Evolutionary conservation across 2,329 filamentous ascomycete genomes (phyloP), one percentile per base, ranked within the genome.

Genomic region (Lecanosticta acicola): DNA sequence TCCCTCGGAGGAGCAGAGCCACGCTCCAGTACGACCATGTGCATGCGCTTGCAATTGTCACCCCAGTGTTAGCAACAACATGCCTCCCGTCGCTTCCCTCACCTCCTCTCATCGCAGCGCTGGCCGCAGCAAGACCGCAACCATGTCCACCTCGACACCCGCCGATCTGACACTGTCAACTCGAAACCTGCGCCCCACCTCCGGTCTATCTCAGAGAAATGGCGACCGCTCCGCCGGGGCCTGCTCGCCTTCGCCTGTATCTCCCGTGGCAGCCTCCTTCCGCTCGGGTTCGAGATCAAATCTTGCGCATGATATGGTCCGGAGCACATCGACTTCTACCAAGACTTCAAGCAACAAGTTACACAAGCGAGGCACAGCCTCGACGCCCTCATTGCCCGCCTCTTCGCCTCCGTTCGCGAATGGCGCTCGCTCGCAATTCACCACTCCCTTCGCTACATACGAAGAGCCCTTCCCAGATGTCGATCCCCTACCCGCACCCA

Each of bases 361-460:
- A 32, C 62, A 64, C 52, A 64, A 62, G 52, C 52, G 63, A 29
- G 53, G 49, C 41, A 32, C 17, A 4, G 51, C 50, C 33, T 64
- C 61, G n/a, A 53, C 50, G 16, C 58, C 56, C 13, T 53, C 55
- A 32, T 45, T 59, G 38, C 57, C 57, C 13, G 51, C 47, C 11
- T 52, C 57, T 35, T 51, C 57, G 9, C 54, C 55, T n/a, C 55
- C 56, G 18, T 51, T 57, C 14, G 35, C 48, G 18, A 51, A 49
- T 38, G 50, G 36, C 17, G 40, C 21, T 7, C 46, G 56, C 38
- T 40, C 43, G 10, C 50, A 54, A 16, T 63, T 60, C 53, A 55
- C 53, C 13, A 61, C 59, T 13, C 60, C 61, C 1, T 61, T 53
- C 32, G 59, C 59, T 8, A 61, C 61, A 10, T 60, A 63, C 39